A percentile compares a stretch with the other conserved stretches of the same genome.
phyloP scores from a whole-genome alignment of 2,329 filamentous ascomycete genomes.

The Cladophialophora exuberans region DNA sequence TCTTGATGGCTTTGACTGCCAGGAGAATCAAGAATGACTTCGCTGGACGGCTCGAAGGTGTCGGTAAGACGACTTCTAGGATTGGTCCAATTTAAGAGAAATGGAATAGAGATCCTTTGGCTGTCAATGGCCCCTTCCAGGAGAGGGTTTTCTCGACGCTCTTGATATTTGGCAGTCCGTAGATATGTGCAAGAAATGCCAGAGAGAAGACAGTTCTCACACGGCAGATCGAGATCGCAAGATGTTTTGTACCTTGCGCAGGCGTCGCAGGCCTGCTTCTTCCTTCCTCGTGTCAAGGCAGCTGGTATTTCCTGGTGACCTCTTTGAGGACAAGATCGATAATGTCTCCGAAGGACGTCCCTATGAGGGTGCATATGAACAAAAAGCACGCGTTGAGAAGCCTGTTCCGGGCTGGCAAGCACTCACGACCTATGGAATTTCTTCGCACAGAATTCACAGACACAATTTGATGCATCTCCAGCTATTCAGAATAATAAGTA shows the following conservation, averaged over 20 bases:
- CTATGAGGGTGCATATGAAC: not conserved
- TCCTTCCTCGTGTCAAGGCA: not conserved
- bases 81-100: slow-evolving; percentile 11
- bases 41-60: slow-evolving; percentile 8
- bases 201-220: slow-evolving; percentile 10
- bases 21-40: not conserved
- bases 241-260: slow-evolving; percentile 4
- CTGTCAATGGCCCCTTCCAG: not conserved
- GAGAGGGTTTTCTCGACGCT: not conserved
- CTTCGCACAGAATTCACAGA: not conserved
- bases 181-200: not conserved
- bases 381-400: not conserved
- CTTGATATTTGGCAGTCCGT: not conserved
- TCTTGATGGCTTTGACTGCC: not conserved
- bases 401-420: not conserved
- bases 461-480: not conserved
- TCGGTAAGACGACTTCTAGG: slow-evolving; percentile 3
- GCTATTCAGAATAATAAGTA: too few relatives aligned
- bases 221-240: slow-evolving; percentile 6
- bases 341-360: slow-evolving; percentile 10
- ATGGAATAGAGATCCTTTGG: slow-evolving; percentile 11
- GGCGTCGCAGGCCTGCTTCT: slow-evolving; percentile 9
- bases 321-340: slow-evolving; percentile 8
- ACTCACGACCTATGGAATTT: not conserved
- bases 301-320: slow-evolving; percentile 5